Conservation (phyloP, 306 rosid species). For the Quercus robur region DNA sequence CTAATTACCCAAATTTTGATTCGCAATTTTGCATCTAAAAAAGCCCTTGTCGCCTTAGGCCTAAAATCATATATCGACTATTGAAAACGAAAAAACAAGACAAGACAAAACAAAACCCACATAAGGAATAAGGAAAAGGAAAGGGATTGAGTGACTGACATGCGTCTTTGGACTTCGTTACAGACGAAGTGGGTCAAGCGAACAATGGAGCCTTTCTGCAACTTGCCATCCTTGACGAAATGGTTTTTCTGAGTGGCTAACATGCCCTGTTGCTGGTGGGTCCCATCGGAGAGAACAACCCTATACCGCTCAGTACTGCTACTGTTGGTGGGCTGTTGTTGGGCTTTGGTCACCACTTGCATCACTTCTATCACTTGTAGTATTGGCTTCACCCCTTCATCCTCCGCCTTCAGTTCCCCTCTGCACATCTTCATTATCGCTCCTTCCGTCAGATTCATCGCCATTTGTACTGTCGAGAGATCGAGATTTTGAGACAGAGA, state of each 20-base stretch:
- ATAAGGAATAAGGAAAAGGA: not conserved
- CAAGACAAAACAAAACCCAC: not conserved
- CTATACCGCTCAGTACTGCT: conserved; percentile 52
- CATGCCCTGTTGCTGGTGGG: conserved; percentile 66
- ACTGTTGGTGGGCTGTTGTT: conserved; percentile 3
- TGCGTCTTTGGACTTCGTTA: conserved; percentile 59
- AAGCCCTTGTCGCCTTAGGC: no score
- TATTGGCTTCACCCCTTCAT: conserved; percentile 36
- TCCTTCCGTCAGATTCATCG: conserved; percentile 46
- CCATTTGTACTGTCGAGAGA: conserved; percentile 21
- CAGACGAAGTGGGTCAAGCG: conserved; percentile 47
- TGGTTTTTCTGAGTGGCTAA: conserved; percentile 61
- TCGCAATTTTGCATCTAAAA: no score
- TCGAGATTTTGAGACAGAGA: not conserved
- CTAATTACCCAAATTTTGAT: no score
- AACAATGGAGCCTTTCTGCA: conserved; percentile 68
- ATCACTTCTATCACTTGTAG: conserved; percentile 66
- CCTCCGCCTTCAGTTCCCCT: conserved; percentile 25
- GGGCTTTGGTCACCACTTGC: conserved; percentile 41
- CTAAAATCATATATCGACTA: no score
- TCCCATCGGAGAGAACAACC: conserved; percentile 65
- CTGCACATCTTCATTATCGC: conserved; percentile 50
- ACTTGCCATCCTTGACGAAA: conserved; percentile 40
- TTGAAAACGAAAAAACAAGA: not conserved
- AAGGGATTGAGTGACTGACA: conserved; percentile 29